These are phyloP conservation scores for Ceratobasidium papillatum DNA, from an alignment of 1,284 basidiomycete species.

Conservation along the genomic window DNA sequence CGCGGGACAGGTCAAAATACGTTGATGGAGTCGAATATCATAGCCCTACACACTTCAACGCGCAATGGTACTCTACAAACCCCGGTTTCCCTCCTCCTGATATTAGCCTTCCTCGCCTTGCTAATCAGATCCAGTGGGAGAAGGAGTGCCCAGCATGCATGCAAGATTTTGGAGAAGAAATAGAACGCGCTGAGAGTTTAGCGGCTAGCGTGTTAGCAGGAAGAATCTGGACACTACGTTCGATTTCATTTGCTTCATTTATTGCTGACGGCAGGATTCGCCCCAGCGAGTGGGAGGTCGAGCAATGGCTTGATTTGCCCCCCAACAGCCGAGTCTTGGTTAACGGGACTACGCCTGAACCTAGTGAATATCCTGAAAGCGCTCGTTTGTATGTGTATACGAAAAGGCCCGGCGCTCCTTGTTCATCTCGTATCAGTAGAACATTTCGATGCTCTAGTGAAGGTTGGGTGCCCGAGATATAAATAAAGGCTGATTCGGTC, in stretches of 20 bases:
- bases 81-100: neutral
- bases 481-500: neutral
- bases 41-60: neutral
- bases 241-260: slow-evolving; percentile 10
- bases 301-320: neutral
- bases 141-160: neutral
- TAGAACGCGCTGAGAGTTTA: neutral
- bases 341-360: neutral
- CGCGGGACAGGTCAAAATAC: neutral
- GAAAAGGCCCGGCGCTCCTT: neutral
- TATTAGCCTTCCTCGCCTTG: neutral
- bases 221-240: neutral
- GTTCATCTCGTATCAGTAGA: neutral
- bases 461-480: neutral
- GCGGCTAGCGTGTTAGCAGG: slow-evolving; percentile 5
- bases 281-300: slow-evolving; percentile 1
- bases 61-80: neutral
- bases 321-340: neutral
- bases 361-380: neutral
- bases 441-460: neutral
- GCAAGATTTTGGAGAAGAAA: neutral
- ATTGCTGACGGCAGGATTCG: neutral
- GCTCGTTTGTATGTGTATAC: neutral
- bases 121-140: neutral
- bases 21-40: neutral